A percentile compares a stretch with the other conserved stretches of the same genome.
Conservation (phyloP, 2,329 filamentous ascomycete genomes). For the Tolypocladium ovalisporum region DNA sequence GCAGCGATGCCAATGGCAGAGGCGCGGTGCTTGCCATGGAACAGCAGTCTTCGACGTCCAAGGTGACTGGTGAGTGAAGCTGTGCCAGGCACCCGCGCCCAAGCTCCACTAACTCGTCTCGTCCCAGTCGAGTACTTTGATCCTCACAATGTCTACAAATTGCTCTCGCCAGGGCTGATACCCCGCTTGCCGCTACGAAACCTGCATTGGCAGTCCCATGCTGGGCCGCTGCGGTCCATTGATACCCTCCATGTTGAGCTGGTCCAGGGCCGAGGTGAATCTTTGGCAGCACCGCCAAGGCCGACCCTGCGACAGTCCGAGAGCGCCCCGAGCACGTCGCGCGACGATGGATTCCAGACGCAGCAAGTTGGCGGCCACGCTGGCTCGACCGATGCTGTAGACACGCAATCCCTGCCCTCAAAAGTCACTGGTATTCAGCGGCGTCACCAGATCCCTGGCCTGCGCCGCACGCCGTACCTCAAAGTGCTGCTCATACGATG, state of each 20-base stretch:
- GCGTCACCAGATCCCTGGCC: slow-evolving; percentile 87
- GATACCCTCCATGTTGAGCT: slow-evolving; percentile 86
- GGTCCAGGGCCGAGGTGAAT: slow-evolving; percentile 48
- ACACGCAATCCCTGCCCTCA: slow-evolving; percentile 21
- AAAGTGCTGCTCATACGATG: slow-evolving; percentile 84
- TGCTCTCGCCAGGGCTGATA: slow-evolving; percentile 67
- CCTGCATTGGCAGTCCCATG: slow-evolving; percentile 93
- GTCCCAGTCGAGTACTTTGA: slow-evolving; percentile 85
- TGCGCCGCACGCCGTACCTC: slow-evolving; percentile 86
- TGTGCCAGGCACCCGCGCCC: neutral
- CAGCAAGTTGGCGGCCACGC: slow-evolving; percentile 35
- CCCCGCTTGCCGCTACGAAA: slow-evolving; percentile 77
- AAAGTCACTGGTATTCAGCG: slow-evolving; percentile 32
- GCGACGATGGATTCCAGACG: slow-evolving; percentile 51
- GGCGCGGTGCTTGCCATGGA: slow-evolving; percentile 38
- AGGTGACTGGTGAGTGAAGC: slow-evolving; percentile 56
- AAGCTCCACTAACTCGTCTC: neutral
- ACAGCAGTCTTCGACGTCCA: slow-evolving; percentile 59
- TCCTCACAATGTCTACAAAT: slow-evolving; percentile 76
- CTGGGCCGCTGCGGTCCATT: slow-evolving; percentile 84
- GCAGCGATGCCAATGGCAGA: slow-evolving; percentile 17
- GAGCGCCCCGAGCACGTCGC: slow-evolving; percentile 18
- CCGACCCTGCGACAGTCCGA: slow-evolving; percentile 18
- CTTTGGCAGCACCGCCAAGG: slow-evolving; percentile 21
- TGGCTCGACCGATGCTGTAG: slow-evolving; percentile 25